Evolutionary conservation across 1,284 basidiomycete genomes (phyloP).

Genomic region (Pholiota adiposa): DNA sequence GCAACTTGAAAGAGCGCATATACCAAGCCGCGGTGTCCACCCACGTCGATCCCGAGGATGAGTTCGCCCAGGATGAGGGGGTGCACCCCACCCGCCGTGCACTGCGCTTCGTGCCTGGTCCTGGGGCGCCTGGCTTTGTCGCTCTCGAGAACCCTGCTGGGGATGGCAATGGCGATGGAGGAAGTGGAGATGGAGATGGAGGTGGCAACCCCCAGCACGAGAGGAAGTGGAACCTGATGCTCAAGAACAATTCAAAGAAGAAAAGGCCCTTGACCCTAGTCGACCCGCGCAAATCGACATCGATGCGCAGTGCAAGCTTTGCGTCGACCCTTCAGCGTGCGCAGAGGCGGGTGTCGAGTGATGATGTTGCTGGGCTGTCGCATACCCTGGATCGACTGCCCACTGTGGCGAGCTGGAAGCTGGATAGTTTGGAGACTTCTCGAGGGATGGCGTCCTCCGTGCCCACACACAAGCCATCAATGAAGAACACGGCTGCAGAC

Average conservation of each 20-base stretch:
- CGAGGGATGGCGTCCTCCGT: not conserved
- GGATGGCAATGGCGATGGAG: no score
- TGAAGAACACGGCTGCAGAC: not conserved
- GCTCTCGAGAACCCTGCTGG: no score
- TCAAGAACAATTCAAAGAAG: no score
- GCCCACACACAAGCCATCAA: not conserved
- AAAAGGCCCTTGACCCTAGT: conserved; percentile 21
- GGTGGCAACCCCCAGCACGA: no score
- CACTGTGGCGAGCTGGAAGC: conserved; percentile 16
- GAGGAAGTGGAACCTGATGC: no score
- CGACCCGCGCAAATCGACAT: conserved; percentile 31
- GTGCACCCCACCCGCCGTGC: conserved; percentile 17
- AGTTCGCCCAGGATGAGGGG: conserved; percentile 14
- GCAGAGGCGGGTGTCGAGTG: conserved; percentile 1
- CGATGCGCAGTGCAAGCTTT: conserved; percentile 26
- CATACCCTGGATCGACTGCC: conserved; percentile 19
- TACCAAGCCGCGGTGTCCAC: conserved; percentile 30
- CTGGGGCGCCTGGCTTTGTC: no score
- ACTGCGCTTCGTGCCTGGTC: conserved; percentile 24
- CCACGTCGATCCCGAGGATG: conserved; percentile 26
- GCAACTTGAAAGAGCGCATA: conserved; percentile 29
- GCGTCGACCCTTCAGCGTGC: conserved; percentile 14
- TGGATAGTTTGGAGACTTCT: no score
- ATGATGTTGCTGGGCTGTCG: conserved; percentile 1
- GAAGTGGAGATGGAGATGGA: no score